Conservation (phyloP, 495 filamentous ascomycete genomes). For the Xanthoparmelia taractica region DNA sequence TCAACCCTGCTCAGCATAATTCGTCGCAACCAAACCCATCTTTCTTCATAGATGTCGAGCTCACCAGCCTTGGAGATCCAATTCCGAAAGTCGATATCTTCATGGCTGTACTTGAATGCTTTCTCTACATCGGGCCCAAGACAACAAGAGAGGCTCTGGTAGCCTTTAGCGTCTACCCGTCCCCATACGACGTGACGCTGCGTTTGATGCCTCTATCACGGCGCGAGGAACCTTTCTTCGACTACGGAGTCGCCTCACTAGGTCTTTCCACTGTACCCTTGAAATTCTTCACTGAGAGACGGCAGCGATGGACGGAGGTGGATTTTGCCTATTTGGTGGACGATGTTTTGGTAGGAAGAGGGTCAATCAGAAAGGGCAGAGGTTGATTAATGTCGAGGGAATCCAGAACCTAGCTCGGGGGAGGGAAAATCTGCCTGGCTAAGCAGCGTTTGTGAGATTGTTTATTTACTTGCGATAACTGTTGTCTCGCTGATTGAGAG, state of each 20-base stretch:
- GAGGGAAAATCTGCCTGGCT: no score
- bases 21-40: neutral
- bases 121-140: neutral
- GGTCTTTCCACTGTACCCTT: neutral
- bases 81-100: neutral
- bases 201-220: neutral
- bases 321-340: neutral
- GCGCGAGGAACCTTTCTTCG: neutral
- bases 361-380: neutral
- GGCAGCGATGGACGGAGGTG: neutral
- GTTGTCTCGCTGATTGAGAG: no score
- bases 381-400: no score
- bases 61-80: neutral
- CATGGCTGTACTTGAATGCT: neutral
- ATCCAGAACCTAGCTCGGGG: no score
- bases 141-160: neutral
- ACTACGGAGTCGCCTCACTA: neutral
- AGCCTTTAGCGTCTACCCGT: neutral
- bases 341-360: neutral
- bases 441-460: no score
- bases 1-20: neutral
- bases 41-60: neutral
- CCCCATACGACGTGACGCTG: neutral
- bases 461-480: no score
- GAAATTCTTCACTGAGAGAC: neutral